phyloP scores from a whole-genome alignment of 2,329 filamentous ascomycete species.

The Colletotrichum spaethianum region DNA sequence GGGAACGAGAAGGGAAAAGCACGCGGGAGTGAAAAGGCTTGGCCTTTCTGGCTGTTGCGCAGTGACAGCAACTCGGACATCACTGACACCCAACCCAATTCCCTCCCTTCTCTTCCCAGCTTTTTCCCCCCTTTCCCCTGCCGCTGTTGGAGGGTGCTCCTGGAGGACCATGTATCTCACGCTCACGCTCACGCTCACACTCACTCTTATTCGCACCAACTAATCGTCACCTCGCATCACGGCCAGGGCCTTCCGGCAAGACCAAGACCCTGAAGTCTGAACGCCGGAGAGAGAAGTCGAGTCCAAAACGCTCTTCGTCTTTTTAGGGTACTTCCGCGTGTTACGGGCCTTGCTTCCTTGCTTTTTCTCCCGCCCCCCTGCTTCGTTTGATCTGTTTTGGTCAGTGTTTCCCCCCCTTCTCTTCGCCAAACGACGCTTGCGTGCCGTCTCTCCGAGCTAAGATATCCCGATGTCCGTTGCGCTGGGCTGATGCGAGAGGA shows the following conservation, averaged over 20 bases:
- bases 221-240: constrained; percentile 23
- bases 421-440: constrained; percentile 28
- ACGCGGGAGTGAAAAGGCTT: constrained; percentile 24
- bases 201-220: constrained; percentile 4
- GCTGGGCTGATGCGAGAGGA: constrained; percentile 23
- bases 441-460: constrained; percentile 39
- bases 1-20: not conserved
- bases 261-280: constrained; percentile 30
- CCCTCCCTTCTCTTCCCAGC: not conserved
- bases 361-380: constrained; percentile 15
- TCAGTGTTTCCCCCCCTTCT: not conserved
- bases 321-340: constrained; percentile 13
- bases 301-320: not conserved
- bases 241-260: constrained; percentile 14
- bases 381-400: constrained; percentile 23
- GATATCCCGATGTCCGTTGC: constrained; percentile 15
- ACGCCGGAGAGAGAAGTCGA: not conserved
- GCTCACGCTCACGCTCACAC: not conserved
- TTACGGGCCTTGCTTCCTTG: constrained; percentile 22
- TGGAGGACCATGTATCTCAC: not conserved
- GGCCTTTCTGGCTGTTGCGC: constrained; percentile 20
- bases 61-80: constrained; percentile 17
- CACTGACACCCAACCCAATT: not conserved
- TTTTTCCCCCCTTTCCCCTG: not conserved
- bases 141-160: not conserved